Conservation (phyloP, 2,329 filamentous ascomycete species). For the Orbilia brochopaga region DNA sequence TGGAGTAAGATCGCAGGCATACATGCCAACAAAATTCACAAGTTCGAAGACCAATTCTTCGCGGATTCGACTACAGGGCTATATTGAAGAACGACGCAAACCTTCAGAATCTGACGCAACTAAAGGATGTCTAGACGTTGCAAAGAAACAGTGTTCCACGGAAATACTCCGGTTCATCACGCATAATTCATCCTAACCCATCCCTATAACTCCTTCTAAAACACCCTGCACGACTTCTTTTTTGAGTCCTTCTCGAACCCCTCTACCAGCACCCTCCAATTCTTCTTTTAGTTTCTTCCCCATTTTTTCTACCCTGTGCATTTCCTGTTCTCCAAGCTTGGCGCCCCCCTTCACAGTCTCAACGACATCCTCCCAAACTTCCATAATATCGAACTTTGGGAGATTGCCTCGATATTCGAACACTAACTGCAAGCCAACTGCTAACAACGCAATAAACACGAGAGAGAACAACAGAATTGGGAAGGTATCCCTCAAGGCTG, state of each 20-base stretch:
- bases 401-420: conserved; percentile 48
- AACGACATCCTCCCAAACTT: conserved; percentile 44
- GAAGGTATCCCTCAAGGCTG: conserved; percentile 35
- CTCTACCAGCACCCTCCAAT: conserved; percentile 39
- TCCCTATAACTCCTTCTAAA: conserved; percentile 47
- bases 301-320: conserved; percentile 41
- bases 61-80: too few species aligned
- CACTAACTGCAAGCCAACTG: conserved; percentile 40
- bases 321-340: conserved; percentile 41
- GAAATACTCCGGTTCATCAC: not conserved
- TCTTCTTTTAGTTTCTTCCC: conserved; percentile 41
- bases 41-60: too few species aligned
- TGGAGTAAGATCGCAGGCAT: too few species aligned
- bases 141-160: conserved; percentile 1
- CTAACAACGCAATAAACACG: conserved; percentile 41
- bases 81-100: not conserved
- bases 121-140: not conserved
- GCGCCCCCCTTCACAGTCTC: conserved; percentile 43
- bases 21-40: too few species aligned
- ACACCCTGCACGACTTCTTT: conserved; percentile 48
- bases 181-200: conserved; percentile 19
- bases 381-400: conserved; percentile 47
- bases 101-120: conserved; percentile 9
- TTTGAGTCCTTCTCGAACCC: conserved; percentile 39
- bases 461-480: conserved; percentile 42